These are phyloP conservation scores for Heterobasidion occidentale DNA, from an alignment of 1,284 basidiomycete genomes.

Conservation along the genomic window DNA sequence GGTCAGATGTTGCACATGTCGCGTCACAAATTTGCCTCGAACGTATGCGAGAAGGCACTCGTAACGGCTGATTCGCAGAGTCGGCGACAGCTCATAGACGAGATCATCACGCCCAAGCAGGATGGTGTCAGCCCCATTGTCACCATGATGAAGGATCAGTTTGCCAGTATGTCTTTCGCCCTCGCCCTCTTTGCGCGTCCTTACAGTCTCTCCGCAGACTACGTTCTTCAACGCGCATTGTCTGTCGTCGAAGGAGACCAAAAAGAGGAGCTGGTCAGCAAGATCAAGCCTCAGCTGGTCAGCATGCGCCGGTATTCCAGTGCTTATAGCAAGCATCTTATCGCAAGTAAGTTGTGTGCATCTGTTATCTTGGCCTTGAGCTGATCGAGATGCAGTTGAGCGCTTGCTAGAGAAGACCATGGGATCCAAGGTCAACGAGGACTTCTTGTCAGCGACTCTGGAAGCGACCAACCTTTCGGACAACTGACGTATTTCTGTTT, in stretches of 20 bases:
- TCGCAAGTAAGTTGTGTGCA: conserved; percentile 50
- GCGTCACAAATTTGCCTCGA: conserved; percentile 94
- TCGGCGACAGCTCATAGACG: conserved; percentile 67
- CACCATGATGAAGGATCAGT: conserved; percentile 88
- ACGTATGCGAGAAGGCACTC: conserved; percentile 93
- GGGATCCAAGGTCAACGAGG: background rate
- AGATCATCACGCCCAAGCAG: conserved; percentile 64
- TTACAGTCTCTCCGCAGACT: conserved; percentile 39
- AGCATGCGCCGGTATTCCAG: conserved; percentile 67
- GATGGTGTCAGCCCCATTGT: conserved; percentile 60
- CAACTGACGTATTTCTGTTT: background rate
- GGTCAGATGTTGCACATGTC: conserved; percentile 78
- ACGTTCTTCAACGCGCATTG: conserved; percentile 75
- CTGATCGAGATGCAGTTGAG: conserved; percentile 42
- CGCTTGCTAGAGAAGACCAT: conserved; percentile 45
- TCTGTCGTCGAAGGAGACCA: conserved; percentile 67
- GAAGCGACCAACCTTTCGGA: background rate
- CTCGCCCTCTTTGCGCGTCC: background rate
- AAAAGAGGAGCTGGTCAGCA: conserved; percentile 52
- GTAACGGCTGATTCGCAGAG: conserved; percentile 56
- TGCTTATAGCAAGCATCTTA: conserved; percentile 72
- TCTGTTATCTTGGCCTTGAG: background rate
- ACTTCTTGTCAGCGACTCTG: background rate
- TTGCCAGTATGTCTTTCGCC: conserved; percentile 57
- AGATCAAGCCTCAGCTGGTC: conserved; percentile 59